Evolutionary conservation across 148 eudicot genomes (phyloP), one percentile per base, ranked within the genome.

Genomic region (Rheum nobile): DNA sequence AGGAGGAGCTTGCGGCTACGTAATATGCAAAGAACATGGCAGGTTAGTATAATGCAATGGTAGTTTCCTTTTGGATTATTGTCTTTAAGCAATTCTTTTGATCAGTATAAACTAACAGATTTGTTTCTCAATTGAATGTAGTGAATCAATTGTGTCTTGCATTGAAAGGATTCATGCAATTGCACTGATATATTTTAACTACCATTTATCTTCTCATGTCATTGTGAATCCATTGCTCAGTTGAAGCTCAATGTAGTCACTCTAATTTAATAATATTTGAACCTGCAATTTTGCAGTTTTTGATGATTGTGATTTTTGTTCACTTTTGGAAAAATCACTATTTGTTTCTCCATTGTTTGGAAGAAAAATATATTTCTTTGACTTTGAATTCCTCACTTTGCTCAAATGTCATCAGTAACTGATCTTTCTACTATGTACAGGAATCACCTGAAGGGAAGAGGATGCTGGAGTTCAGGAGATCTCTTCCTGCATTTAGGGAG

Each of bases 11-110:
- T 92, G 86, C 82, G 87, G 73, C 75, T 92, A 89, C 91, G 96
- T 35, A 96, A 96, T 82, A 87, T 89, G 96, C 99, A 96, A 85
- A 90, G 97, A 82, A 65, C 92, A 73, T 92, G 99, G 99, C 94
- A 90, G 97, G 99, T 90, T 87, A 96, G 99, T 92, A 74, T 71
- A 44, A 71, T 71, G 43, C 63, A 46, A 69, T 75, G n/a, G 10
- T 50, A 57, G 32, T 31, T n/a, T 69, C 41, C 10, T 29, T 14
- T 32, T 17, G 21, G 41, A 65, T 6, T 13, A 32, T 65, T 32
- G 22, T 34, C 22, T 16, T 17, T 65, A 37, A 65, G 38, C 24
- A 1, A 28, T 65, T 16, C 22, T 34, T 65, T 32, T 32, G n/a
- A 65, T 65, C 39, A 34, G 32, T 65, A 16, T 9, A 16, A 6